Evolutionary conservation across 2,329 filamentous ascomycete species (phyloP).

Genomic region (Nemania serpens): DNA sequence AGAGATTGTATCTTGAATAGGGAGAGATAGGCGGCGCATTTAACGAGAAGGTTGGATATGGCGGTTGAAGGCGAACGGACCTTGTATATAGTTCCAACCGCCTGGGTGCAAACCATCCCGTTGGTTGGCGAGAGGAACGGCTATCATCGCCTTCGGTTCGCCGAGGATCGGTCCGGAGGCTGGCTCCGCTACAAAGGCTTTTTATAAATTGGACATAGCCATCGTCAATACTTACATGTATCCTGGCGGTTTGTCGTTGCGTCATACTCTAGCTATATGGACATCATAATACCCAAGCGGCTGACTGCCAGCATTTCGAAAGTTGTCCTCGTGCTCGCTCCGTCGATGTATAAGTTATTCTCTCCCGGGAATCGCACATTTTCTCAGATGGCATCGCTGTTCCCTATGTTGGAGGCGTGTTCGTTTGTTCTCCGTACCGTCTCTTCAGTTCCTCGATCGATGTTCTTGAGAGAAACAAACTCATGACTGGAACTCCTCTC

Average conservation of each 20-base stretch:
- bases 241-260: background rate
- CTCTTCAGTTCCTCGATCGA: constrained; percentile 60
- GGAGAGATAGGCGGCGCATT: background rate
- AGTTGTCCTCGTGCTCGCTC: background rate
- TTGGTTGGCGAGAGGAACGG: constrained; percentile 17
- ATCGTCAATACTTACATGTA: constrained; percentile 7
- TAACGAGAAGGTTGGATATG: background rate
- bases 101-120: constrained; percentile 20
- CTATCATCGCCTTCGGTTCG: constrained; percentile 25
- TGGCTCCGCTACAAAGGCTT: background rate
- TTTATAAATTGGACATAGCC: constrained; percentile 6
- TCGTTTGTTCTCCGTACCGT: constrained; percentile 53
- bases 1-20: background rate
- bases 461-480: constrained; percentile 60
- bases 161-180: constrained; percentile 1
- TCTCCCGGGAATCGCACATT: background rate
- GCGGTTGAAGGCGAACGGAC: background rate
- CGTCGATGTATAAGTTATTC: background rate
- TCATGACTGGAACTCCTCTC: constrained; percentile 59
- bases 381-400: background rate
- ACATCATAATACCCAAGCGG: background rate
- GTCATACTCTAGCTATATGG: background rate
- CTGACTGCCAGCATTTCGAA: background rate
- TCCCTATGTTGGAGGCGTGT: constrained; percentile 31
- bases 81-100: constrained; percentile 23